Evolutionary conservation across 306 rosid species (phyloP), one percentile per base, ranked within the genome.

Genomic region (Ochetophila trinervis): DNA sequence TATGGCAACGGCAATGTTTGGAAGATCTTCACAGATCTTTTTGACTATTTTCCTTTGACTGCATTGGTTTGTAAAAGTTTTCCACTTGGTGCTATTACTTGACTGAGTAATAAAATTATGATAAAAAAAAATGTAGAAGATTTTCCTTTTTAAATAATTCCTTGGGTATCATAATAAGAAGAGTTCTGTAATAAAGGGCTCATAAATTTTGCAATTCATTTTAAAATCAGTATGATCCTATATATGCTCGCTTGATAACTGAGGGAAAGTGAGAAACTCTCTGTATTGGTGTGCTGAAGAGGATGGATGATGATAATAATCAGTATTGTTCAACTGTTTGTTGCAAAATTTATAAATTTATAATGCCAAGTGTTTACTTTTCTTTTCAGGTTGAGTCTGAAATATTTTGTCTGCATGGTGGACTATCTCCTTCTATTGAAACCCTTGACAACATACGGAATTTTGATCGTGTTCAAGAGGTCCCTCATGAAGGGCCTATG

Each of bases 401-500:
- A 78, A 94, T 94, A 76, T 94, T 94, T 79, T 94, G 99, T 70
- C 78, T 94, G 71, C 99, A 94, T 69, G 99, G 99, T 75, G 99
- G 99, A 57, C 74, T 94, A 45, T 94, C 99, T 15, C 99, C 99
- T 53, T 94, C 99, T 36, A 94, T 94, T 62, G 99, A 90, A 82
- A 94, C 95, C 84, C 97, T 94, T 32, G 99, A 94, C 72, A 90
- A 79, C 78, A 81, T 94, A 62, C 80, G 99, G 62, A 90, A 86
- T 83, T 94, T 94, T 58, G 99, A 94, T 80, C 99, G 99, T 70
- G 97, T 94, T 76, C 99, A 94, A 88, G 97, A 94, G 83, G 99
- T 94, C 69, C 99, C 99, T 16, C 99, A 94, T 59, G 99, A 94
- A 79, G 99, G 99, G 37, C 97, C 99, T 63, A 94, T 94, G 99